Evolutionary conservation across 169 alveolate genomes (phyloP).

Genomic region (Eimeria maxima): DNA sequence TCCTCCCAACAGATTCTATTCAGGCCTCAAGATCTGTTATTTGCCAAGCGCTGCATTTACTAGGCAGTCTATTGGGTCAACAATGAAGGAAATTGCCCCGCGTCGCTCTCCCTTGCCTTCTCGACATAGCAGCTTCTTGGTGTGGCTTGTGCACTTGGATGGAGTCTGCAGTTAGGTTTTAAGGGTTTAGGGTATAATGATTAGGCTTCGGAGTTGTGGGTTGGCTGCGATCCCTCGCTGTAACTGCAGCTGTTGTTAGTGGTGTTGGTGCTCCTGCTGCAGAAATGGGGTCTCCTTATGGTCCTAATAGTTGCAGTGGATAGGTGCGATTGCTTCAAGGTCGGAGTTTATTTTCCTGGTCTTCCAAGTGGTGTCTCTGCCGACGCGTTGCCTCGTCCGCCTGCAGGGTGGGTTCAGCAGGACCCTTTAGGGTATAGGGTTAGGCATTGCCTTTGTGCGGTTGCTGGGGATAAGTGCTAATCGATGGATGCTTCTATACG

Average conservation of each 20-base stretch:
- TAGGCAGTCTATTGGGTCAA: background rate
- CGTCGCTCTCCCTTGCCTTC: background rate
- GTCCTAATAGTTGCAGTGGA: background rate
- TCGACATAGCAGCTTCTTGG: background rate
- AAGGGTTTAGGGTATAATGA: background rate
- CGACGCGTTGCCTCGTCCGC: background rate
- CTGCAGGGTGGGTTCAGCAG: background rate
- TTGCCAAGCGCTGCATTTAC: background rate
- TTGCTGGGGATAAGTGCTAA: background rate
- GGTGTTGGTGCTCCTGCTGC: conserved; percentile 10
- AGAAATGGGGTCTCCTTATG: background rate
- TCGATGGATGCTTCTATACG: background rate
- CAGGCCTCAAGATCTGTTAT: background rate
- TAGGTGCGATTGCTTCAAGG: background rate
- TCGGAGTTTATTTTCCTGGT: background rate
- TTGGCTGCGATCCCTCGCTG: background rate
- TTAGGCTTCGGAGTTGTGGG: background rate
- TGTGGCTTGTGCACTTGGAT: background rate
- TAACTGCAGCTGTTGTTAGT: background rate
- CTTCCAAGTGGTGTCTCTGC: background rate
- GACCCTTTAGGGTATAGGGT: background rate
- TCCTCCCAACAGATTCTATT: background rate
- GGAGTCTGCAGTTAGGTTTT: background rate
- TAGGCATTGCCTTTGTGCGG: background rate
- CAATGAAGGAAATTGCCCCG: background rate